A percentile compares a stretch with the other conserved stretches of the same genome.
Conservation (phyloP, 2,329 filamentous ascomycete genomes). For the Colletotrichum orchidophilum region DNA sequence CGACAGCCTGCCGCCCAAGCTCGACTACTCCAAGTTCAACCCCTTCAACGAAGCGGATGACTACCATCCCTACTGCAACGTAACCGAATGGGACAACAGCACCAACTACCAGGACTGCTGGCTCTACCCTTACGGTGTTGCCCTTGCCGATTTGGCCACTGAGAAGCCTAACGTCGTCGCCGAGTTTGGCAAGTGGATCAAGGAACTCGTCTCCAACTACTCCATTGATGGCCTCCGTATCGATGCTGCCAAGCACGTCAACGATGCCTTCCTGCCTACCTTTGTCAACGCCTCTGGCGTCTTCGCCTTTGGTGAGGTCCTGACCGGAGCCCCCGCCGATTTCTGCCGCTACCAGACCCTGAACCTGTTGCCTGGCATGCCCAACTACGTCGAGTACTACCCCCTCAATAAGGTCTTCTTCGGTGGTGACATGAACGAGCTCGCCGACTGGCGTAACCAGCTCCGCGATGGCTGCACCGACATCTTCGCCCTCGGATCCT, state of each 20-base stretch:
- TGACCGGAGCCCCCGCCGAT: conserved; percentile 60
- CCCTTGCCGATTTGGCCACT: conserved; percentile 71
- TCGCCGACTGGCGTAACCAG: conserved; percentile 38
- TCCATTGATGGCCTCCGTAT: conserved; percentile 69
- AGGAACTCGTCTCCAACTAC: conserved; percentile 66
- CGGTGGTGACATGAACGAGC: conserved; percentile 39
- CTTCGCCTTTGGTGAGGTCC: conserved; percentile 71
- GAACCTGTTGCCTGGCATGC: conserved; percentile 62
- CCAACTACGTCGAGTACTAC: conserved; percentile 67
- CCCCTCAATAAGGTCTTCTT: conserved; percentile 33
- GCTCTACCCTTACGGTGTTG: conserved; percentile 62
- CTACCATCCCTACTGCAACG: conserved; percentile 69
- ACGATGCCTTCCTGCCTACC: conserved; percentile 64
- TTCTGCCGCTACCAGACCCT: conserved; percentile 65
- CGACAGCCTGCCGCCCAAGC: conserved; percentile 57
- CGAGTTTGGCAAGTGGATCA: conserved; percentile 67
- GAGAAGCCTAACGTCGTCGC: conserved; percentile 56
- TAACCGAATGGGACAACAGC: conserved; percentile 62
- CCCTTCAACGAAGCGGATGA: conserved; percentile 61
- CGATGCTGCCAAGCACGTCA: conserved; percentile 71
- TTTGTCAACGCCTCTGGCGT: conserved; percentile 65
- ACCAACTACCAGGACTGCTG: conserved; percentile 65
- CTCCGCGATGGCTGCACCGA: conserved; percentile 26
- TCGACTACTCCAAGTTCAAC: conserved; percentile 37
- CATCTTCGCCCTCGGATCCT: conserved; percentile 48